A percentile compares a stretch with the other conserved stretches of the same genome.
These are phyloP conservation scores for Sesbania bispinosa DNA, from an alignment of 306 rosid genomes.

Conservation along the genomic window DNA sequence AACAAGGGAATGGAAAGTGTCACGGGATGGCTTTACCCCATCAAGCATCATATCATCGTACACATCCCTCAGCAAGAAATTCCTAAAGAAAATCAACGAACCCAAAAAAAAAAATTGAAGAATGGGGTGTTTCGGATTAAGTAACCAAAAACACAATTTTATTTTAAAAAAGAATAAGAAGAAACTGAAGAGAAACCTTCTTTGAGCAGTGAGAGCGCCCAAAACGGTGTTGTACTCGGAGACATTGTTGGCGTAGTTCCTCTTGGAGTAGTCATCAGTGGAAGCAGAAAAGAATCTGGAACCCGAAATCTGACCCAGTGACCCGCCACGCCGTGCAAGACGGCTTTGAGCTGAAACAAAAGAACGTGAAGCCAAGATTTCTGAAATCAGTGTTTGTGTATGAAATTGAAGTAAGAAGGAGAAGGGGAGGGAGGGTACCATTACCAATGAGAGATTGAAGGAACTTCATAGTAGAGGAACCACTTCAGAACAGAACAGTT, in stretches of 20 bases:
- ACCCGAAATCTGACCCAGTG: conserved; percentile 44
- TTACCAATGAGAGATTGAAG: conserved; percentile 59
- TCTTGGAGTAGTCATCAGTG: conserved; percentile 57
- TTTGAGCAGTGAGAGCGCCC: conserved; percentile 53
- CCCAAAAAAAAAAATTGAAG: not conserved
- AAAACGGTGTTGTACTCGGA: conserved; percentile 82
- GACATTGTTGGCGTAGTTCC: conserved; percentile 78
- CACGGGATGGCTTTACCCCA: conserved; percentile 85
- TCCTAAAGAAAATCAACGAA: conserved; percentile 38
- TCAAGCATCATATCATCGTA: conserved; percentile 92
- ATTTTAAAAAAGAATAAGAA: not conserved
- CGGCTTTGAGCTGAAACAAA: not conserved
- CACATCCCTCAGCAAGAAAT: conserved; percentile 67
- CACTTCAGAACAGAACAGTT: not conserved
- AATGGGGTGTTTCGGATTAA: not conserved
- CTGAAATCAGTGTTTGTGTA: not conserved
- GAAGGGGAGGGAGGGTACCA: not conserved
- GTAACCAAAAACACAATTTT: not conserved
- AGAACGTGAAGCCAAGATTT: not conserved
- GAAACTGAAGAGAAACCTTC: conserved; percentile 41
- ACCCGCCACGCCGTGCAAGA: conserved; percentile 45
- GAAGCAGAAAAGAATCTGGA: conserved; percentile 46
- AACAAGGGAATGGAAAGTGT: conserved; percentile 70
- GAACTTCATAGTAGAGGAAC: conserved; percentile 45
- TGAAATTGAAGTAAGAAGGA: not conserved